Base-by-base conservation (phyloP, 495 filamentous ascomycete genomes). In the Penicillium manginii region DNA sequence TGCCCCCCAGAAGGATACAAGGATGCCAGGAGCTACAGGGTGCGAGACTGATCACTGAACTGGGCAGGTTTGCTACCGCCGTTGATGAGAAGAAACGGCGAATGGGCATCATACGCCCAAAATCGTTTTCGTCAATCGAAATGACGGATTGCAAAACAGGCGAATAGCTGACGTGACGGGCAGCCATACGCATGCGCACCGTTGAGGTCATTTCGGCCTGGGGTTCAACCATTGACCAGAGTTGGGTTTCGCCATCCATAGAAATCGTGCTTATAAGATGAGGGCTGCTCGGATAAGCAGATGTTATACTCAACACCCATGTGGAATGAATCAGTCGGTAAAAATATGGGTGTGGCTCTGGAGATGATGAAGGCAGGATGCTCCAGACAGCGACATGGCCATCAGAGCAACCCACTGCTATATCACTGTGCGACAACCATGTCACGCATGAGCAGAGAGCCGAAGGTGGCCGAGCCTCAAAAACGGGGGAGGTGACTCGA, bases 401-500 rank as follows among this genome's bases (percentile, higher is more conserved):
- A 57, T 84, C 82, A n/a, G 85, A 79, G 50, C 81, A 84, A 31
- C 85, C 85, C 15, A 82, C 81, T n/a, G 82, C 83, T 50, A 91
- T 73, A 47, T 83, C 75, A 46, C 75, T 83, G 10, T 76, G 70
- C 4, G 86, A 87, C 21, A 88, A 71, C 88, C 88, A 91, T 52
- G 79, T 68, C 35, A 89, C 52, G 58, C 78, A 84, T 12, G 86
- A 87, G 61, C 78, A 84, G 35, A 89, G 66, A 1, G 81, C 83
- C 9, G 72, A 70, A 6, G 80, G 66, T 0, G 80, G 70, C 45
- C 68, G 76, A 3, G 78, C 74, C 49, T 83, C 78, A 61, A 88
- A 88, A 15, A 81, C 78, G 0, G 84, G 78, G n/a, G 75, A 64
- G 7, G 66, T 51, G 18, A 85, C 64, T 61, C 81, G 76, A 29